Evolutionary conservation across 768 basidiomycete genomes (phyloP).

Genomic region (Naganishia randhawae): DNA sequence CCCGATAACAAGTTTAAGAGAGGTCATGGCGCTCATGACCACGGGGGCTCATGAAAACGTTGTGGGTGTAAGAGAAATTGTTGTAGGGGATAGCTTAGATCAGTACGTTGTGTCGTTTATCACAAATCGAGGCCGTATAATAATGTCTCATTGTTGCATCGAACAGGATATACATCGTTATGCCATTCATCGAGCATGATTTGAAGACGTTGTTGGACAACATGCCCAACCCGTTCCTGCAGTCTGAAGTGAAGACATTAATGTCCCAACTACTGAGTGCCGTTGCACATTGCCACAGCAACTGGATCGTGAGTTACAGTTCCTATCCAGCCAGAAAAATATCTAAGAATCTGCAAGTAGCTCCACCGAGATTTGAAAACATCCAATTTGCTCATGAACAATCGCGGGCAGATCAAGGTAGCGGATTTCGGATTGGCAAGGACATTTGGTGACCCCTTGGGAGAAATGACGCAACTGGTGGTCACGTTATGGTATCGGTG

Average conservation of each 20-base stretch:
- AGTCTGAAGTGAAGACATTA: slow-evolving; percentile 96
- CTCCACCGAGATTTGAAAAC: slow-evolving; percentile 96
- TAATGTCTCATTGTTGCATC: not conserved
- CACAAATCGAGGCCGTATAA: not conserved
- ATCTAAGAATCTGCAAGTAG: slow-evolving; percentile 30
- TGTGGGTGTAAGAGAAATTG: slow-evolving; percentile 92
- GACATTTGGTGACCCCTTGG: slow-evolving; percentile 92
- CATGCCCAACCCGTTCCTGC: slow-evolving; percentile 94
- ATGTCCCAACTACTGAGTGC: slow-evolving; percentile 90
- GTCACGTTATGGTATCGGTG: slow-evolving; percentile 99
- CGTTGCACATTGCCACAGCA: slow-evolving; percentile 84
- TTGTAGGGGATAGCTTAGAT: slow-evolving; percentile 95
- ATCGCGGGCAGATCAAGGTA: slow-evolving; percentile 95
- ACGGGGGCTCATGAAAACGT: slow-evolving; percentile 89
- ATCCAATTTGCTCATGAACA: slow-evolving; percentile 97
- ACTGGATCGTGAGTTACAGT: slow-evolving; percentile 66
- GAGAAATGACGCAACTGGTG: slow-evolving; percentile 94
- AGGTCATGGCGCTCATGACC: slow-evolving; percentile 90
- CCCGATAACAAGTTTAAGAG: slow-evolving; percentile 91
- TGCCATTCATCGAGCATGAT: slow-evolving; percentile 99
- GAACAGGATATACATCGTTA: slow-evolving; percentile 90
- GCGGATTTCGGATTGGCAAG: slow-evolving; percentile 96
- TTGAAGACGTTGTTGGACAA: slow-evolving; percentile 89
- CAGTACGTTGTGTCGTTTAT: slow-evolving; percentile 64
- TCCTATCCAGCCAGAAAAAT: not conserved